Base-by-base conservation (phyloP, 352 stramenopile species). In the Globisporangium paddicum region DNA sequence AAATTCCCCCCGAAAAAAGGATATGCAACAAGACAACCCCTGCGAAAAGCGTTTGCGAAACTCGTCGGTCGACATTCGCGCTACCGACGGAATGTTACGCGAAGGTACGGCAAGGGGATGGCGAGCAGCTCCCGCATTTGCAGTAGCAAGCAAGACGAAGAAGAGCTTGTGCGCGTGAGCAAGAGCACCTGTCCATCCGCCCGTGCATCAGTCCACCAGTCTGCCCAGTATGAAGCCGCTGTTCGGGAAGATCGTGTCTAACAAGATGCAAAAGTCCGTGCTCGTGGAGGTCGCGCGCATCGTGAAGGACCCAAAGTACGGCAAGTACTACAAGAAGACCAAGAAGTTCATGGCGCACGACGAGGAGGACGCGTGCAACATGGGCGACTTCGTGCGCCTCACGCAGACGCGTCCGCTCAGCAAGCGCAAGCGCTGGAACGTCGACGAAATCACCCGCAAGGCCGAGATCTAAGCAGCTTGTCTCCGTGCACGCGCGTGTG, bases 341-440 rank as follows among this genome's bases (percentile, higher is more conserved):
- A 96, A 96, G 69, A 98, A 98, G 69, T 98, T 98, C 68, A 98
- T 98, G 94, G 94, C 94, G n/a, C 94, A 98, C 74, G 94, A 98
- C 76, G 94, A 98, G 63, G 73, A 95, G 45, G 82, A 98, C 73
- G 82, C 86, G 34, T 97, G 92, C 72, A 96, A 96, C 76, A 88
- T 95, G 14, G 93, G 86, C 64, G 86, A 95, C 78, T 79, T 89
- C 35, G 86, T 95, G 66, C 77, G 78, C 55, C 75, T 95, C 55
- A 87, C 77, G 49, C 45, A 58, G 28, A 93, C 84, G 57, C 84
- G 86, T 13, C 86, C 86, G 46, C 73, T 95, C 56, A 91, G 79
- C 69, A 95, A 95, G 82, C 73, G 74, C 64, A 95, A 95, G 68
- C 86, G 71, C 68, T 95, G 83, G 84, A 94, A 92, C 68, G 86